Evolutionary conservation across 495 filamentous ascomycete genomes (phyloP).

Genomic region (Ascodesmis nigricans): DNA sequence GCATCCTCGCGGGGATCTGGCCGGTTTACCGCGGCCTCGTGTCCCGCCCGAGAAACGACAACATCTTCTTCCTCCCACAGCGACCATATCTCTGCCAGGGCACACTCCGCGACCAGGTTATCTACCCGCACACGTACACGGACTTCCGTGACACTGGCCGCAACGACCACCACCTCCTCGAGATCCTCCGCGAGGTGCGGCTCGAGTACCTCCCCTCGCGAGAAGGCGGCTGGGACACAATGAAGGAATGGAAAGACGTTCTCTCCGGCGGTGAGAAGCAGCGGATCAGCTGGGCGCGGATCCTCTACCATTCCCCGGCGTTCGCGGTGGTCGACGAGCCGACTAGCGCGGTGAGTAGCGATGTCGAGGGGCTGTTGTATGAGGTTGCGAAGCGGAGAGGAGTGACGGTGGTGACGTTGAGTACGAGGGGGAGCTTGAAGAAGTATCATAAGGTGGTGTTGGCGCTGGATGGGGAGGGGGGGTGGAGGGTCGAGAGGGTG

Average conservation of each 20-base stretch:
- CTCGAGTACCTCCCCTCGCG: constrained; percentile 75
- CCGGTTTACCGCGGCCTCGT: constrained; percentile 85
- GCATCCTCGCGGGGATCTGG: constrained; percentile 85
- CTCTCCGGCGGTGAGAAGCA: constrained; percentile 97
- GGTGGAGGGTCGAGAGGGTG: constrained; percentile 81
- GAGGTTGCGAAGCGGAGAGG: constrained; percentile 77
- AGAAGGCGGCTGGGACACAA: constrained; percentile 89
- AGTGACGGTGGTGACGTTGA: constrained; percentile 64
- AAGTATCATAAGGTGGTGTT: constrained; percentile 86
- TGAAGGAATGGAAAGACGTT: constrained; percentile 98
- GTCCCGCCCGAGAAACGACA: constrained; percentile 62
- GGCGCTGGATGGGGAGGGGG: constrained; percentile 36
- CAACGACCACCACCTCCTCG: constrained; percentile 48
- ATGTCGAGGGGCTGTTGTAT: constrained; percentile 88
- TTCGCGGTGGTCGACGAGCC: constrained; percentile 79
- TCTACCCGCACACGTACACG: constrained; percentile 84
- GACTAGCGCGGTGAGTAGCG: constrained; percentile 75
- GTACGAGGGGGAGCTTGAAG: constrained; percentile 76
- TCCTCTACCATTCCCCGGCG: constrained; percentile 48
- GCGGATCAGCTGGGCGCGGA: constrained; percentile 65
- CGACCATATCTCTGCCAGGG: constrained; percentile 81
- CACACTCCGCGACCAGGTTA: constrained; percentile 92
- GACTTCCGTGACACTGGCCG: constrained; percentile 74
- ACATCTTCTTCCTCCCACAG: constrained; percentile 96
- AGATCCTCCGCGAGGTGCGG: constrained; percentile 56